Evolutionary conservation across 148 eudicot species (phyloP).

Genomic region (Pharnaceum exiguum): DNA sequence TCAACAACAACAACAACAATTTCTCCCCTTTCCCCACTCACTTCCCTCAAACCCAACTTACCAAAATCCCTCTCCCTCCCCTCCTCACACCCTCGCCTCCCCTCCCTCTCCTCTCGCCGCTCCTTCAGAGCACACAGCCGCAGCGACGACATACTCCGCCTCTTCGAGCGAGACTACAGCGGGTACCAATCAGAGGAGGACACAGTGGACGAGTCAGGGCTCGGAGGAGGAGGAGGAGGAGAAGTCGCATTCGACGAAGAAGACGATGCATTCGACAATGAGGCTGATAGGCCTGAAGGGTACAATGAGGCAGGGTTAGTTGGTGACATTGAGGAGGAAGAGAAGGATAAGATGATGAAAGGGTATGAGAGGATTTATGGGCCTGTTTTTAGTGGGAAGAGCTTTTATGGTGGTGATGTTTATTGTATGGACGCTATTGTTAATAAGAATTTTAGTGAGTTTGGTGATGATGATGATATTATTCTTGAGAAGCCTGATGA

Average conservation of each 20-base stretch:
- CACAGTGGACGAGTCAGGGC: no score
- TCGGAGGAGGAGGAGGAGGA: no score
- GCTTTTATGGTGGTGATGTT: constrained; percentile 55
- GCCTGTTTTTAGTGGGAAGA: constrained; percentile 71
- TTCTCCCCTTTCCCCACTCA: not conserved
- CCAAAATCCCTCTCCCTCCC: not conserved
- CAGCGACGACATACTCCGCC: constrained; percentile 5
- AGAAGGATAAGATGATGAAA: constrained; percentile 58
- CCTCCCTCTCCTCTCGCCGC: constrained; percentile 2
- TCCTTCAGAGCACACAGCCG: constrained; percentile 5
- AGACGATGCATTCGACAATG: constrained; percentile 40
- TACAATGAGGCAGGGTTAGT: no score
- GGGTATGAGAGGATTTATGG: constrained; percentile 91
- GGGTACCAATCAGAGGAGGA: no score
- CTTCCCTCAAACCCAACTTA: constrained; percentile 1
- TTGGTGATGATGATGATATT: constrained; percentile 51
- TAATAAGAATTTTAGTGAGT: constrained; percentile 50
- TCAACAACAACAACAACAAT: constrained; percentile 6
- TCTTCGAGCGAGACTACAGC: constrained; percentile 5
- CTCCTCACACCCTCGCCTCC: not conserved
- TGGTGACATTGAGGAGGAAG: constrained; percentile 64
- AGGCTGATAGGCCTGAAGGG: constrained; percentile 64
- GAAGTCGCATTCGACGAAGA: constrained; percentile 50
- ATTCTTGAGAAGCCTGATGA: constrained; percentile 71
- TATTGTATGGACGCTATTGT: constrained; percentile 65